Base-by-base conservation (phyloP, 441 rosid genomes). In the Gossypium laxum region DNA sequence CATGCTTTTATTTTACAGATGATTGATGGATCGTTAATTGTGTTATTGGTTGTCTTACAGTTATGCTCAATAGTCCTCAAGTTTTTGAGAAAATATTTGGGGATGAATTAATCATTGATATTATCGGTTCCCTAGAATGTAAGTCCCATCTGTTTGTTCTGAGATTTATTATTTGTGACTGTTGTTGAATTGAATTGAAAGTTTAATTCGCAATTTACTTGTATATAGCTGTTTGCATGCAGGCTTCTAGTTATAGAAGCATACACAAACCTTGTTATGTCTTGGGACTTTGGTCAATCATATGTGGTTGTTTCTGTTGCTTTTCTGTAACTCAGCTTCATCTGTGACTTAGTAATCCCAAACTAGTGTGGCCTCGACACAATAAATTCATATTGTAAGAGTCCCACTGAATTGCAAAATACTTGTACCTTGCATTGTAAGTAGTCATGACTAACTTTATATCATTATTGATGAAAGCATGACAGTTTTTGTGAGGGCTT, bases 41-140 rank as follows among this genome's bases (percentile, higher is more conserved):
- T 75, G 6, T 75, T 47, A 63, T 24, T 80, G 70, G 60, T 74
- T 74, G 34, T 59, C 21, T 61, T 22, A 88, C 91, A 95, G 99
- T 95, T 82, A 74, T 92, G 77, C 95, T 95, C 70, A 95, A 92
- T 74, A 95, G 89, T 81, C 83, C 91, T 76, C 99, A 85, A 79
- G 87, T 95, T 66, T 82, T 95, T 57, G 97, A 95, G 81, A 91
- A 85, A 84, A 84, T 92, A 61, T 92, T 92, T 78, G 96, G 91
- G 75, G 97, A 92, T 86, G 99, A 95, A 70, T 79, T 91, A 75
- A 87, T 95, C 74, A 89, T 95, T 93, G 96, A 92, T 77, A 85
- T 92, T 69, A 88, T 95, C 47, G 99, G 98, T 69, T 86, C 97
- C 61, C 98, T 95, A 1, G 99, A 95, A 84, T 88, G 99, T 95